phyloP scores from a whole-genome alignment of 345 rosid species.

The Gossypium raimondii region DNA sequence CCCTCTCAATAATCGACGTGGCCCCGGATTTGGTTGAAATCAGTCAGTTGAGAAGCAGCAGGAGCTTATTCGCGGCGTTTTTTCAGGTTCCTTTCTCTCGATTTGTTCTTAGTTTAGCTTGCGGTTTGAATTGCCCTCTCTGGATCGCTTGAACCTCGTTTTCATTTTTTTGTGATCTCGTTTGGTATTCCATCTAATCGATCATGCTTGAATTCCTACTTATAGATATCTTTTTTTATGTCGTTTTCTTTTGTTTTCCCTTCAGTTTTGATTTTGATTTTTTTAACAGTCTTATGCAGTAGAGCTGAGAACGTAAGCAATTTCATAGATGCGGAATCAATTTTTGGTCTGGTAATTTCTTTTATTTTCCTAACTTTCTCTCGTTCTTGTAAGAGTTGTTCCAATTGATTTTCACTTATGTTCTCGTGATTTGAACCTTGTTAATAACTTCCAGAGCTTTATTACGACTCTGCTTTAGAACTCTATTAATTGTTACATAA shows the following conservation, averaged over 20 bases:
- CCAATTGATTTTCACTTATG: neutral
- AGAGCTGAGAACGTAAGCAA: slow-evolving; percentile 91
- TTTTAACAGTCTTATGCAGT: slow-evolving; percentile 57
- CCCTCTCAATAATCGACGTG: slow-evolving; percentile 5
- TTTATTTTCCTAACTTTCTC: neutral
- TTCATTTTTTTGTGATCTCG: no score
- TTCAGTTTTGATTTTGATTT: slow-evolving; percentile 16
- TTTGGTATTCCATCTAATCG: neutral
- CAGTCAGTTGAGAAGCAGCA: no score
- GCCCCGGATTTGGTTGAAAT: slow-evolving; percentile 5
- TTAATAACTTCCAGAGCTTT: neutral
- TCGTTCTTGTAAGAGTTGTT: neutral
- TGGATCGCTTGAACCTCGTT: neutral
- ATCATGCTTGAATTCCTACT: neutral
- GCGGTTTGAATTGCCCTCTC: neutral
- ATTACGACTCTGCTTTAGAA: neutral
- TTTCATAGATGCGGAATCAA: slow-evolving; percentile 69
- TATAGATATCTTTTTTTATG: neutral
- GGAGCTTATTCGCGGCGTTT: slow-evolving; percentile 46
- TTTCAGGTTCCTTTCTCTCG: slow-evolving; percentile 47
- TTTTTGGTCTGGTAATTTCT: slow-evolving; percentile 73
- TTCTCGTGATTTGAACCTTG: neutral
- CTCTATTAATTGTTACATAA: neutral
- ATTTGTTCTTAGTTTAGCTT: neutral
- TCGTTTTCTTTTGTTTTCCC: neutral